These are phyloP conservation scores for Liquidambar formosana DNA, from an alignment of 164 flowering plant genomes.

Conservation along the genomic window DNA sequence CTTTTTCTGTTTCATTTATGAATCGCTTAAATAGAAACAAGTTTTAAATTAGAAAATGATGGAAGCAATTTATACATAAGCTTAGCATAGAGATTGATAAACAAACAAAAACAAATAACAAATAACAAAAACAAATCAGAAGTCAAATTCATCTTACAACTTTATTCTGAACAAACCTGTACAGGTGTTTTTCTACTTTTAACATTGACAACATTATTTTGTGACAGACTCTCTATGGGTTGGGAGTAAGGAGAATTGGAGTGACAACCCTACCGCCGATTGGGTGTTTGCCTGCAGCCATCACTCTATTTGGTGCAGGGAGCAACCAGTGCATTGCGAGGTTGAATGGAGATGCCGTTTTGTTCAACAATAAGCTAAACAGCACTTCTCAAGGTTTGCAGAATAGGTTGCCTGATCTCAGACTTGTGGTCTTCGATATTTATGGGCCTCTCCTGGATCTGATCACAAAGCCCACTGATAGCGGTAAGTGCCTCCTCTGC, in stretches of 20 bases:
- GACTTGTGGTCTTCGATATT: slow-evolving; percentile 74
- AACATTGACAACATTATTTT: neutral
- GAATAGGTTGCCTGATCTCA: slow-evolving; percentile 46
- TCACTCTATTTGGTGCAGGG: slow-evolving; percentile 66
- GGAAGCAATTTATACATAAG: too few species aligned
- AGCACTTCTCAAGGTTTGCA: slow-evolving; percentile 45
- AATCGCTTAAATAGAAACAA: too few species aligned
- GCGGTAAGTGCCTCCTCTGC: slow-evolving; percentile 39
- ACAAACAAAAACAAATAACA: too few species aligned
- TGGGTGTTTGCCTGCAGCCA: slow-evolving; percentile 89
- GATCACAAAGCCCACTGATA: slow-evolving; percentile 57
- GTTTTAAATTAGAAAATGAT: too few species aligned
- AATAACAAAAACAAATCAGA: too few species aligned
- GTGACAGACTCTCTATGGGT: slow-evolving; percentile 58
- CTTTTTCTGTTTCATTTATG: neutral
- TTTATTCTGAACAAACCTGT: too few species aligned
- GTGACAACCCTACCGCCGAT: slow-evolving; percentile 75
- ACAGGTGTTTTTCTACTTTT: too few species aligned
- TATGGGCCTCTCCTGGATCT: slow-evolving; percentile 74
- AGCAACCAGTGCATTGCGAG: slow-evolving; percentile 63
- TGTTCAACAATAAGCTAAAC: slow-evolving; percentile 72
- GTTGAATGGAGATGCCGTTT: slow-evolving; percentile 60
- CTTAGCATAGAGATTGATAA: too few species aligned
- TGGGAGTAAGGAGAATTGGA: slow-evolving; percentile 81
- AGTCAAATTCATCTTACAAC: too few species aligned